Evolutionary conservation across 495 filamentous ascomycete genomes (phyloP), one percentile per base, ranked within the genome.

Genomic region (Astrothelium subdiscretum): DNA sequence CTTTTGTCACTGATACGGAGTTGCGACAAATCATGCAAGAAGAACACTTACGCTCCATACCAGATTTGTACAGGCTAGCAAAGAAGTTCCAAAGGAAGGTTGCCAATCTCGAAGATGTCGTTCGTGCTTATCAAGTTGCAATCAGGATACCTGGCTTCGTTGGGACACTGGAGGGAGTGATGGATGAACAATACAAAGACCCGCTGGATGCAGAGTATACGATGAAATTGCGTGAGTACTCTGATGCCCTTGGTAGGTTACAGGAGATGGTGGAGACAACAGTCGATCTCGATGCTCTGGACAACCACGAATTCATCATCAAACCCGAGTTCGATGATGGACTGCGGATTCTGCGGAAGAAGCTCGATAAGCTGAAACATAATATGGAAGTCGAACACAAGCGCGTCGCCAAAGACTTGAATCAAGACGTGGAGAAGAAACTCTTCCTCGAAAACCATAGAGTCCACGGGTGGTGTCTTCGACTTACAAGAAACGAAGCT

Each of bases 251-350:
- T 51, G 84, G 80, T 27, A 95, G 90, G 73, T 77, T 99, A 32
- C 90, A 94, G 66, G 94, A 99, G 70, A 95, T 99, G 90, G 95
- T 99, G 13, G 94, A 99, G 74, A 96, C 94, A 1, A 97, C 94
- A 0, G 92, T 99, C 59, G 94, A 99, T 68, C 84, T 99, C 0
- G 90, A 95, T 59, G 94, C 94, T 6, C 80, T 97, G 43, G 92
- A 97, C 63, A 92, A 94, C 69, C 94, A 99, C 70, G 94, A 99
- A 73, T 99, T 92, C 73, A 91, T 95, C 68, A 97, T 99, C 79
- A 99, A 97, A 75, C 91, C 94, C 1, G 95, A 97, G 69, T 99
- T 97, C 63, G 95, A 97, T 66, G 94, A 97, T 31, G 81, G 86
- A 58, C 78, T 99, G 15, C 85, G 88, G 26, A 85, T 90, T 32